phyloP scores from a whole-genome alignment of 2,329 filamentous ascomycete genomes.

The Alternaria triticimaculans region DNA sequence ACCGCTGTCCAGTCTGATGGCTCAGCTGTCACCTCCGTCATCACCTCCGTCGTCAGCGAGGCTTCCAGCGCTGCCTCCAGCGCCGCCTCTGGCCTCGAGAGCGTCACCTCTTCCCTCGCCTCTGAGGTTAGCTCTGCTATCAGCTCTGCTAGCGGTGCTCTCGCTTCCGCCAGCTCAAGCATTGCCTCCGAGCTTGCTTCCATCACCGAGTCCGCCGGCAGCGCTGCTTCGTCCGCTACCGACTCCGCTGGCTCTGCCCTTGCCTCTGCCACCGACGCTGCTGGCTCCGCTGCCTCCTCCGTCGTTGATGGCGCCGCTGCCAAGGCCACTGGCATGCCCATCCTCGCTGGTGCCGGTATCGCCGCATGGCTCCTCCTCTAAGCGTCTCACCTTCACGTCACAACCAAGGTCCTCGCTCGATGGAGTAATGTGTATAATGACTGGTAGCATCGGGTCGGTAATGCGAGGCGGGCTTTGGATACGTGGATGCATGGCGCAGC shows the following conservation, averaged over 20 bases:
- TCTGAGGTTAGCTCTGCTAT: constrained; percentile 4
- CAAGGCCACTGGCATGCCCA: constrained; percentile 45
- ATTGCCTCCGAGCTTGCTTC: constrained; percentile 19
- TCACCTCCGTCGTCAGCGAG: constrained; percentile 14
- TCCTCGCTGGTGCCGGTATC: constrained; percentile 46
- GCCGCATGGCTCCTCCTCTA: constrained; percentile 49
- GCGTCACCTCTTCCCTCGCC: constrained; percentile 16
- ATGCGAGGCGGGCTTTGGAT: constrained; percentile 31
- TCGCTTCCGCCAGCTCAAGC: constrained; percentile 14
- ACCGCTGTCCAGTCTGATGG: background rate
- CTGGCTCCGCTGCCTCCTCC: constrained; percentile 20
- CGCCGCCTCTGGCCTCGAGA: constrained; percentile 1
- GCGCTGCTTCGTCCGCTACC: constrained; percentile 15
- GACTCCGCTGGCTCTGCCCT: constrained; percentile 15
- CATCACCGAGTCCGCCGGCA: constrained; percentile 16
- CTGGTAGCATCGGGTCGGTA: constrained; percentile 13
- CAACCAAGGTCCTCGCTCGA: constrained; percentile 29
- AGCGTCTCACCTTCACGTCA: constrained; percentile 18
- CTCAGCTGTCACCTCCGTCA: constrained; percentile 6
- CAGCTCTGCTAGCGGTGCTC: constrained; percentile 1
- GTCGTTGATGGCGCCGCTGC: constrained; percentile 25
- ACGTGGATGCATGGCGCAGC: constrained; percentile 21
- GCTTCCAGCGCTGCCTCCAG: constrained; percentile 20
- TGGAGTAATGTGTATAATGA: constrained; percentile 46
- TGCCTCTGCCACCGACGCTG: constrained; percentile 14